Evolutionary conservation across 768 basidiomycete species (phyloP), one percentile per base, ranked within the genome.

Genomic region (Daedaleopsis sinensis): DNA sequence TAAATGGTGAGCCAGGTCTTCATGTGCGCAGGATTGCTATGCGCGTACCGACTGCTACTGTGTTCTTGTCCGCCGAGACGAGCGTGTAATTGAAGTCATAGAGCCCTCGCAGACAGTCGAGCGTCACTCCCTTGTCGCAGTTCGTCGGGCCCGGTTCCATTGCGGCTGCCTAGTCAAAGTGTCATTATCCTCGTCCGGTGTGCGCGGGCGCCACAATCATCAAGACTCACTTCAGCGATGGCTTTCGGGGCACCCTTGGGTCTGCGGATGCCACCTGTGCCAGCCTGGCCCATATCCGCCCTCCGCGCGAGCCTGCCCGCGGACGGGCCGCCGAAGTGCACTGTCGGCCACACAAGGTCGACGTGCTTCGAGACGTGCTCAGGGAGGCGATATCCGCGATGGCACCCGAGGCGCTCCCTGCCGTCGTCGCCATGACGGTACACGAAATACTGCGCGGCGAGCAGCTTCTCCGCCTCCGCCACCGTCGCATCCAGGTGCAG

Each of bases 331-430:
- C 77, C 75, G 66, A 91, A 90, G 71, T 85, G 83, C 1, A 87
- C 88, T 0, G 90, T 90, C 0, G 90, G 90, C 59, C 87, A 86
- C 35, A 91, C 77, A 36, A 90, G 72, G 27, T 90, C 87, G 53
- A 90, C 71, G 67, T 90, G 87, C 8, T 77, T 72, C 59, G 84
- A 77, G 54, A 91, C 71, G 57, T 80, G 63, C 50, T 78, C 77
- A 0, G 90, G 90, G n/a, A 91, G 80, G 63, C 83, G 85, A 74
- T 90, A 91, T 62, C 75, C 78, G 3, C 80, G 54, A 80, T 83
- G 16, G 87, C 87, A 61, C 84, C 81, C 77, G 54, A 89, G 73
- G 36, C 87, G 72, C 39, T 76, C 71, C 21, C 83, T 81, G 9
- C 82, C 85, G 52, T 77, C 80, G 23, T 74, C 72, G 9, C 70